Evolutionary conservation across 345 rosid species (phyloP).

Genomic region (Gossypium herbaceum): DNA sequence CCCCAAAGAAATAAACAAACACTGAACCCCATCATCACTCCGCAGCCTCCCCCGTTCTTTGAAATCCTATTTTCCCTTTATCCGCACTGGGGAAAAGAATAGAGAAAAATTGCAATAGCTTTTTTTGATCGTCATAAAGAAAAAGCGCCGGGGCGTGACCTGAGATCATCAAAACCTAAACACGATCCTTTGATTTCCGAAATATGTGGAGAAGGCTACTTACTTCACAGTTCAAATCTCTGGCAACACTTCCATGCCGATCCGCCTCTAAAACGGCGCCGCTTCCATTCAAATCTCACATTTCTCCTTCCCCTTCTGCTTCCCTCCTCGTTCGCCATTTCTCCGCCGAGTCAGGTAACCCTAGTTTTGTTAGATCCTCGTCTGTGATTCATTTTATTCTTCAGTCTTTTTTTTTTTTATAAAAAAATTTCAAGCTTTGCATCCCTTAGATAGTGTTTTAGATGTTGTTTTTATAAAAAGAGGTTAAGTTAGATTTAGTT

Average conservation of each 20-base stretch:
- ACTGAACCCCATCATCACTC: not conserved
- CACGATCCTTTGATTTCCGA: not conserved
- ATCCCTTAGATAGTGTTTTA: not conserved
- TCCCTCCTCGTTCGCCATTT: constrained; percentile 36
- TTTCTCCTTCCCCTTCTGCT: constrained; percentile 34
- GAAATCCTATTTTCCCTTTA: not conserved
- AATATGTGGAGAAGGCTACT: constrained; percentile 82
- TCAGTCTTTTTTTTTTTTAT: not conserved
- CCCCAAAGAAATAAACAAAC: not conserved
- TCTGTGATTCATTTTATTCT: not conserved
- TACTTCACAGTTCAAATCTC: constrained; percentile 68
- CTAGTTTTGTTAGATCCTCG: constrained; percentile 10
- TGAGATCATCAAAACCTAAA: constrained; percentile 20
- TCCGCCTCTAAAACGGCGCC: constrained; percentile 25
- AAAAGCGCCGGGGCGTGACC: constrained; percentile 32
- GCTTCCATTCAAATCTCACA: constrained; percentile 28
- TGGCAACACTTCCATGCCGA: constrained; percentile 41
- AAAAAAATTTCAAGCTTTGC: not conserved
- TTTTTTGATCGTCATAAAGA: constrained; percentile 7
- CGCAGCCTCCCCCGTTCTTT: not conserved
- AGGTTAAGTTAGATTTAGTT: not conserved
- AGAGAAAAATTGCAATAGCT: not conserved
- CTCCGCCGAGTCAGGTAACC: constrained; percentile 49
- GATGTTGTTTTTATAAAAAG: not conserved
- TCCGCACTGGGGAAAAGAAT: not conserved